Evolutionary conservation across 139 green algal species (phyloP).

Genomic region (Yamagishiella unicocca): DNA sequence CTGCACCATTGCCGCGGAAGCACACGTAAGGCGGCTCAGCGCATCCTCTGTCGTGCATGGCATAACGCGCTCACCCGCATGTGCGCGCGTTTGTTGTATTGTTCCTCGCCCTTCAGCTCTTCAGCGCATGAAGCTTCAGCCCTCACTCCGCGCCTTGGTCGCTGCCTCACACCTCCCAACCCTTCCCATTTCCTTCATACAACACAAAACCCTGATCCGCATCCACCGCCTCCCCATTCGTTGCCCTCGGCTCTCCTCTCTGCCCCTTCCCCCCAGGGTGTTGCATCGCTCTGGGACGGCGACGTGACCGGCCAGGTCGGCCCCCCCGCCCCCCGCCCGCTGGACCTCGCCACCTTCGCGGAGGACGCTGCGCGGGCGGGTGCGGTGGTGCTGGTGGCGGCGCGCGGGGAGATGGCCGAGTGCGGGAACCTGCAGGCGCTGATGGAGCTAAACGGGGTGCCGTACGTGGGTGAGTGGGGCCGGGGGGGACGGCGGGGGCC

Average conservation of each 20-base stretch:
- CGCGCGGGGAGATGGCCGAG: conserved; percentile 19
- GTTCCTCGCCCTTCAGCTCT: no score
- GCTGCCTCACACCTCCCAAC: no score
- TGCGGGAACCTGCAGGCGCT: conserved; percentile 26
- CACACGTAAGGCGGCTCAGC: no score
- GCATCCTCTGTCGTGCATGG: no score
- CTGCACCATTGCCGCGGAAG: no score
- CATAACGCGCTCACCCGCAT: no score
- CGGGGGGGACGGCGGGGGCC: background rate
- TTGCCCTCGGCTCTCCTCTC: background rate
- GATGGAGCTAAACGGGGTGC: conserved; percentile 36
- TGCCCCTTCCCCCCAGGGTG: conserved; percentile 17
- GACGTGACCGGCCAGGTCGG: background rate
- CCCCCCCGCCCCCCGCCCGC: conserved; percentile 9
- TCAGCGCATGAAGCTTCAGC: no score
- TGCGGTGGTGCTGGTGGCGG: conserved; percentile 34
- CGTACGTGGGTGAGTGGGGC: conserved; percentile 20
- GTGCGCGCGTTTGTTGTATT: no score
- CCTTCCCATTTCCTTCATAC: background rate
- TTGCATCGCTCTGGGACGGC: conserved; percentile 25
- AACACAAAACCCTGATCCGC: background rate
- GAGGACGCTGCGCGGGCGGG: background rate
- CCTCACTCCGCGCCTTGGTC: no score
- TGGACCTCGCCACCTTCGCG: conserved; percentile 26
- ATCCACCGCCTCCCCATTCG: background rate